Percentiles rank a stretch among this genome's conserved stretches.
Conservation (phyloP, 768 basidiomycete genomes). For the Hygrocybe coccinea region DNA sequence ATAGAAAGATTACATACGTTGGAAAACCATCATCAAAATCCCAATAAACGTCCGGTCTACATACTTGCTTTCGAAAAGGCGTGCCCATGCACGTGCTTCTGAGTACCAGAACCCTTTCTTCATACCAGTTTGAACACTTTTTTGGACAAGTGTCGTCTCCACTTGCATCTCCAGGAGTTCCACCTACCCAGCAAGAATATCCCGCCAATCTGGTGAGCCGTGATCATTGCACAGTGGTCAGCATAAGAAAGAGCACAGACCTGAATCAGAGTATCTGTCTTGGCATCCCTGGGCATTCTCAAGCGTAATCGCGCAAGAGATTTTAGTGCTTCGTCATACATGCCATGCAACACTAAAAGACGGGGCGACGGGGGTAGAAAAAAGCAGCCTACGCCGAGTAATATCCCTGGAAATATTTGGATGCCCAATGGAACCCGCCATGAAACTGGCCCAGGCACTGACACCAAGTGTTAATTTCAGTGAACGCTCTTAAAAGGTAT, state of each 20-base stretch:
- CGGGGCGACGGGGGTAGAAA: conserved; percentile 61
- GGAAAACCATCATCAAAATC: conserved; percentile 74
- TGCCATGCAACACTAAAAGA: conserved; percentile 46
- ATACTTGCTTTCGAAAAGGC: conserved; percentile 51
- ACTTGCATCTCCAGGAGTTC: conserved; percentile 76
- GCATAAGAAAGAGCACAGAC: conserved; percentile 16
- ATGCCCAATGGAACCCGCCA: conserved; percentile 76
- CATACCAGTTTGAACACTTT: conserved; percentile 22
- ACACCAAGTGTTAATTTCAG: neutral
- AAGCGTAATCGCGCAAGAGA: conserved; percentile 56
- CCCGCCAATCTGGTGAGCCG: neutral
- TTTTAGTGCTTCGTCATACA: conserved; percentile 50
- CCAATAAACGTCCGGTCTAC: conserved; percentile 63
- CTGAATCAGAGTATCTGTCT: conserved; percentile 49
- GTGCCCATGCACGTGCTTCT: conserved; percentile 47
- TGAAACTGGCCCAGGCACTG: conserved; percentile 59
- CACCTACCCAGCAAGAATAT: conserved; percentile 36
- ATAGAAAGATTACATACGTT: conserved; percentile 47
- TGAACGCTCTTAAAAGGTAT: neutral
- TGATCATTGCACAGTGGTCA: neutral
- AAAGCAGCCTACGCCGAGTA: conserved; percentile 59
- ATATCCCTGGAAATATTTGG: conserved; percentile 64
- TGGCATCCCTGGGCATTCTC: conserved; percentile 42
- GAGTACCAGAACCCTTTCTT: conserved; percentile 21
- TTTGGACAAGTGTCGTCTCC: conserved; percentile 51